Evolutionary conservation across 352 stramenopile species (phyloP).

Genomic region (Stramenopiles sp.): DNA sequence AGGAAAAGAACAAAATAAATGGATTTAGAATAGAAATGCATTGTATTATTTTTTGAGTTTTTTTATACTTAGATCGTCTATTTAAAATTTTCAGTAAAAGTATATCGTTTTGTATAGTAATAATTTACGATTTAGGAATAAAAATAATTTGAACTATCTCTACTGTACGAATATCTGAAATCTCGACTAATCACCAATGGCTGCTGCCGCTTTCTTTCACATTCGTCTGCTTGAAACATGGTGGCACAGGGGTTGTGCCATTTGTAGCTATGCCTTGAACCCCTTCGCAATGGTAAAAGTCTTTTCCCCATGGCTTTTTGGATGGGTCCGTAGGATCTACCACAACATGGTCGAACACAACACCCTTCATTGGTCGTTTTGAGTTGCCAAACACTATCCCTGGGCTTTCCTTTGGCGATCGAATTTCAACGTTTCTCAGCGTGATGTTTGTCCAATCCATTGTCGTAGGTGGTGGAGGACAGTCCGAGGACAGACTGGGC

Average conservation of each 20-base stretch:
- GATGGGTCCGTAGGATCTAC: slow-evolving; percentile 24
- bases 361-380: slow-evolving; percentile 19
- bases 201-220: too few species aligned
- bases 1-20: too few species aligned
- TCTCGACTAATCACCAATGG: too few species aligned
- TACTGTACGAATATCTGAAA: too few species aligned
- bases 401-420: slow-evolving; percentile 18
- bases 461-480: too few species aligned
- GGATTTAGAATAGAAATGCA: too few species aligned
- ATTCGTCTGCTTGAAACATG: slow-evolving; percentile 24
- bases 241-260: slow-evolving; percentile 25
- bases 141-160: too few species aligned
- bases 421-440: slow-evolving; percentile 25
- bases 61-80: too few species aligned
- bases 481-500: slow-evolving; percentile 17
- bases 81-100: too few species aligned
- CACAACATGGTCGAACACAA: slow-evolving; percentile 25
- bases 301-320: slow-evolving; percentile 16
- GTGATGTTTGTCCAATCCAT: slow-evolving; percentile 23
- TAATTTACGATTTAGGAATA: too few species aligned
- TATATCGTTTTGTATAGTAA: too few species aligned
- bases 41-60: too few species aligned
- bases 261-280: slow-evolving; percentile 23
- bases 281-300: slow-evolving; percentile 26
- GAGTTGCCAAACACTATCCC: slow-evolving; percentile 24